Base-by-base conservation (phyloP, 106 monocot genomes). In the Allium cepa region DNA sequence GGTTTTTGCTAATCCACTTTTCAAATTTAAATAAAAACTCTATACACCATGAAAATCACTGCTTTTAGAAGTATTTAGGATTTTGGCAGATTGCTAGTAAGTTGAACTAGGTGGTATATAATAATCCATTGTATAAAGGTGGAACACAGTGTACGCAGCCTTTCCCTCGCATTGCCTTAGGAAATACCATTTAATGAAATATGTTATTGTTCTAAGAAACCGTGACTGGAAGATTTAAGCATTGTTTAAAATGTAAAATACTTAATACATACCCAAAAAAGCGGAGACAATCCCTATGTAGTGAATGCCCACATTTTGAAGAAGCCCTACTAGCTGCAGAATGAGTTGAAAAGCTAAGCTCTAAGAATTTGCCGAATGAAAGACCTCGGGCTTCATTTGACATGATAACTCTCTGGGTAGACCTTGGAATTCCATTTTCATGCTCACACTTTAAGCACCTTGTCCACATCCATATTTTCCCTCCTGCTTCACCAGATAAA, bases 381-480 rank as follows among this genome's bases (percentile, higher is more conserved):
- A 99, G 84, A 70, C 79, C 71, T 11, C 83, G 82, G 14, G 99
- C 93, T 67, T 79, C 78, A 58, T 76, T 66, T 50, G 99, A 99
- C 78, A 99, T 81, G 13, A 87, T 75, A 69, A 90, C 92, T 64
- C 99, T 82, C 46, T 46, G 73, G 1, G 86, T 76, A 50, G 92
- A 63, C 71, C 62, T 73, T 56, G 87, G 73, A 7, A 77, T 58
- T 26, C 81, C 87, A 66, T 26, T 74, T 79, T 93, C 85, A 68
- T 71, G 70, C 69, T 79, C 75, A 72, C 99, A 99, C 75, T 85
- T 90, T 60, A 93, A 72, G 61, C 99, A 99, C 45, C 90, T 68
- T 46, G 90, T 93, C 99, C 99, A 99, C 99, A 99, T 90, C 99
- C 99, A 99, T 65, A 99, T 90, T 72, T 87, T 99, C 56, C 85